A percentile compares a stretch with the other conserved stretches of the same genome.
These are phyloP conservation scores for Malus sylvestris DNA, from an alignment of 306 rosid species.

Conservation along the genomic window DNA sequence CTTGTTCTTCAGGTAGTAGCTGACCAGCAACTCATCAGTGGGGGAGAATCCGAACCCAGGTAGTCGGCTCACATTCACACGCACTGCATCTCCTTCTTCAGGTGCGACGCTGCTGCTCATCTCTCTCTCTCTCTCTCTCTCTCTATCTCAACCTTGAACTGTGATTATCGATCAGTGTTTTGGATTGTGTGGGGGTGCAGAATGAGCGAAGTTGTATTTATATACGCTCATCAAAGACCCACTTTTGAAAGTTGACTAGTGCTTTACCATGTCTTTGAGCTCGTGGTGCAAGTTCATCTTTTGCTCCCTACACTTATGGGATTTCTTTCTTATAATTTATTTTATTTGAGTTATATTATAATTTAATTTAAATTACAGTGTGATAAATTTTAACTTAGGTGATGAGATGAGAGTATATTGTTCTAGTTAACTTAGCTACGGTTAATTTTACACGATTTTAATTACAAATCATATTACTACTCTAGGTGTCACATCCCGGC, in stretches of 20 bases:
- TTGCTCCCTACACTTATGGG: too few relatives aligned
- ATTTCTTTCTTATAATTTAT: too few relatives aligned
- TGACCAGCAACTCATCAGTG: slow-evolving; percentile 45
- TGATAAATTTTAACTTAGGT: too few relatives aligned
- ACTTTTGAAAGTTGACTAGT: background rate
- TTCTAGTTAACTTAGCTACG: too few relatives aligned
- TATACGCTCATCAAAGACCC: background rate
- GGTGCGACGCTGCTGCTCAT: background rate
- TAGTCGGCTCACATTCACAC: background rate
- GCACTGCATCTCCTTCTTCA: background rate
- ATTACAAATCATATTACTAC: too few relatives aligned
- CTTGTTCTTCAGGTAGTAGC: slow-evolving; percentile 39
- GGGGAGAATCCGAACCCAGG: slow-evolving; percentile 49
- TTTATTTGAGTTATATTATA: too few relatives aligned
- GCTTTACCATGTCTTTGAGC: background rate
- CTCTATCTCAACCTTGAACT: background rate
- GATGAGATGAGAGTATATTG: too few relatives aligned
- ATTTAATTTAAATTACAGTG: too few relatives aligned
- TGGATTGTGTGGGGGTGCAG: background rate
- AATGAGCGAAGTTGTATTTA: background rate
- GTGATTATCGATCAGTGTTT: background rate
- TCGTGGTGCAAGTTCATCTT: background rate
- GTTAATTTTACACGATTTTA: too few relatives aligned
- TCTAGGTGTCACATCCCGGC: too few relatives aligned
- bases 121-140: too few relatives aligned